Evolutionary conservation across 805 yeast genomes (phyloP), one percentile per base, ranked within the genome.

Genomic region (Sungouiella thailandica): DNA sequence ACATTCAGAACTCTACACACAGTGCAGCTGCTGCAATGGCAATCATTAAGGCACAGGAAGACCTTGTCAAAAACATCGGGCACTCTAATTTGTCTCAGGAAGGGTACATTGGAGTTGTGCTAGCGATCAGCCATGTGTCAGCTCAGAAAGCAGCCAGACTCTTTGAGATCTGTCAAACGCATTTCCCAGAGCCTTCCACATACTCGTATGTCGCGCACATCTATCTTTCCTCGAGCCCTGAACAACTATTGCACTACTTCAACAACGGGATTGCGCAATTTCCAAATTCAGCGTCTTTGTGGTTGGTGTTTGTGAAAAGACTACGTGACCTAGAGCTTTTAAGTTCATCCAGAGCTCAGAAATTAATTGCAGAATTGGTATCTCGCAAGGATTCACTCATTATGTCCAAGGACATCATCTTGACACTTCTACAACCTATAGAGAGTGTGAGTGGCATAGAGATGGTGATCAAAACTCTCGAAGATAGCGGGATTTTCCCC

Each of bases 41-140:
- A 8, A 41, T 58, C 10, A 48, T 57, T 10, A 47, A 41, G 28
- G 43, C 60, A 0, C 69, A 62, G 29, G 67, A 61, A 34, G 25
- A 35, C 4, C 34, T 62, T 28, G 57, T 58, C 6, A 45, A 44
- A 20, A 32, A 35, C 15, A 32, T 57, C 10, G 41, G 52, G 2
- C 41, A 46, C 31, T 33, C 44, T 9, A 36, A 41, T 2, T 43
- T 66, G 7, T 43, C 40, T 17, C 50, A 63, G 11, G 41, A 49
- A 25, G 68, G 64, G 2, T 52, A 57, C 36, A 53, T 66, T 58
- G 72, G 70, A 2, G 50, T 66, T 1, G 59, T 55, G 1, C 32
- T 64, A 14, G 55, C 65, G 1, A 45, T 65, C 4, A 40, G 50
- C 5, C 32, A 35, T 11, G 45, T 50, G 11, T 54, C 62, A 5